Conservation (phyloP, 2,329 filamentous ascomycete genomes). For the Aspergillus jensenii region DNA sequence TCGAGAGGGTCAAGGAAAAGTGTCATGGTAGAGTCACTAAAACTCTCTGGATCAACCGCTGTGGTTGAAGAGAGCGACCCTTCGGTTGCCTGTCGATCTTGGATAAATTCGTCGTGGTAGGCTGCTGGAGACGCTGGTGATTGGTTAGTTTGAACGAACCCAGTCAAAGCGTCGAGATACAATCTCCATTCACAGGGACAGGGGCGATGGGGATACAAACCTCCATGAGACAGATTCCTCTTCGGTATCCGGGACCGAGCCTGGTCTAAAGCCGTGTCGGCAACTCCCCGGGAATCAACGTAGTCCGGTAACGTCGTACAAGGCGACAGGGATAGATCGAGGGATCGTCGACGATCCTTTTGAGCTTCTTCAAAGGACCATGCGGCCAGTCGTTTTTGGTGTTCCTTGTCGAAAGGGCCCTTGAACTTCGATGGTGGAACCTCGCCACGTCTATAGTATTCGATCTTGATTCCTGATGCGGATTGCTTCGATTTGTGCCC, state of each 20-base stretch:
- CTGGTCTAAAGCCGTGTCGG: slow-evolving; percentile 20
- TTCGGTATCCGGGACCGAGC: slow-evolving; percentile 14
- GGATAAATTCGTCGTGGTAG: slow-evolving; percentile 24
- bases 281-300: slow-evolving; percentile 22
- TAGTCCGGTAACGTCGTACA: slow-evolving; percentile 30
- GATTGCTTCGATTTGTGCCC: slow-evolving; percentile 19
- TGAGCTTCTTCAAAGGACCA: slow-evolving; percentile 45
- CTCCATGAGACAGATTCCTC: slow-evolving; percentile 13
- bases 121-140: slow-evolving; percentile 20
- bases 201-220: slow-evolving; percentile 16
- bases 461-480: slow-evolving; percentile 40
- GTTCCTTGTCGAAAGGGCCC: slow-evolving; percentile 48
- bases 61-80: slow-evolving; percentile 38
- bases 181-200: neutral
- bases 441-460: slow-evolving; percentile 50
- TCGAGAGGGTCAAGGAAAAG: slow-evolving; percentile 29
- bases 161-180: neutral
- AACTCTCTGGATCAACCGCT: slow-evolving; percentile 35
- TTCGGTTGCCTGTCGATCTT: slow-evolving; percentile 25
- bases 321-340: slow-evolving; percentile 40
- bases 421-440: slow-evolving; percentile 50
- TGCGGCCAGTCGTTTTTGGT: slow-evolving; percentile 43
- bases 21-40: slow-evolving; percentile 36
- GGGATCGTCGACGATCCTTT: slow-evolving; percentile 34
- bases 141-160: slow-evolving; percentile 12